Base-by-base conservation (phyloP, 257 asterid species). In the Capsicum pubescens region DNA sequence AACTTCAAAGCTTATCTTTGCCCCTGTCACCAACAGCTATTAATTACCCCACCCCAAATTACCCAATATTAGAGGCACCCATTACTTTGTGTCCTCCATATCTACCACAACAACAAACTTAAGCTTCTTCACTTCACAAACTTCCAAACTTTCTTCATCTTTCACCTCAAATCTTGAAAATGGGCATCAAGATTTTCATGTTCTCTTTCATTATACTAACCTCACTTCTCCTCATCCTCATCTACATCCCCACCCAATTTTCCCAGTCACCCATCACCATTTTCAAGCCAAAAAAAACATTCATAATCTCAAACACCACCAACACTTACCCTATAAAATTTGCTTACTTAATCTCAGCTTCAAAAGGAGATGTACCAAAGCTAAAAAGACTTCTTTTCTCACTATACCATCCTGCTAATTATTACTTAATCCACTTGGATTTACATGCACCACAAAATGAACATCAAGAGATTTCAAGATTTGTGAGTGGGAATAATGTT, bases 341-440 rank as follows among this genome's bases (percentile, higher is more conserved):
- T 80, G 97, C 99, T 3, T 95, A 95, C 93, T 79, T 95, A 78
- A 92, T 95, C 90, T 95, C 99, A 1, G 98, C 97, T 21, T 94
- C 99, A 1, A 85, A 83, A 9, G 97, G 98, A 10, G 98, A 95
- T 89, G 87, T 92, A 5, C 84, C 87, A 89, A 93, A 90, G 89
- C 90, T 95, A n/a, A 92, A 92, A 85, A 91, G 99, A 16, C 88
- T 94, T n/a, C 68, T 95, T 69, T 91, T 83, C 14, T 90, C 99
- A 3, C 90, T 94, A 10, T 95, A 93, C 89, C 99, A 95, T 87
- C 99, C 99, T 0, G 94, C 88, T 15, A 95, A 95, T 63, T 84
- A 88, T 85, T 95, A 95, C 83, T 79, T 94, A 60, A 85, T 95
- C 88, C 99, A 95, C 59, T 54, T 94, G 61, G 99, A 95, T 79